Conservation (phyloP, 2,329 filamentous ascomycete species). For the Spiromastix sp. region DNA sequence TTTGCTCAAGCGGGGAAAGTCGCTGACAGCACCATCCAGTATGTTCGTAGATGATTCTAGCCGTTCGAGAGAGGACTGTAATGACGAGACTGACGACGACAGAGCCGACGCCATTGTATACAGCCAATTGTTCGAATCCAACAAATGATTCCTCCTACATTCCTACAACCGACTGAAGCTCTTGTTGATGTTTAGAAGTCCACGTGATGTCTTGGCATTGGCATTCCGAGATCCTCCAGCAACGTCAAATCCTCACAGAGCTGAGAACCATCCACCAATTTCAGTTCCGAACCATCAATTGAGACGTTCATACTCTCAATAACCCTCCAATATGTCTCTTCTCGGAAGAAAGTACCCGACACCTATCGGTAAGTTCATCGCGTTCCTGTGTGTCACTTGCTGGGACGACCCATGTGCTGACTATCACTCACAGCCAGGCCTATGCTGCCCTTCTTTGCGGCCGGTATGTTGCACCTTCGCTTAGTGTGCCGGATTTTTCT, state of each 20-base stretch:
- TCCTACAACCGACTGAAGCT: background rate
- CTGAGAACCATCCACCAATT: no score
- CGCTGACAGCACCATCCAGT: constrained; percentile 51
- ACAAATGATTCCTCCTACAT: no score
- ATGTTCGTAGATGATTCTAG: constrained; percentile 54
- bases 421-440: constrained; percentile 58
- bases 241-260: no score
- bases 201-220: background rate
- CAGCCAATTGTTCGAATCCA: no score
- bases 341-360: constrained; percentile 77
- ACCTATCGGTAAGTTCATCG: constrained; percentile 58
- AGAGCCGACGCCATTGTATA: constrained; percentile 37
- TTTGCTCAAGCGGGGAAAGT: constrained; percentile 52
- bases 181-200: background rate
- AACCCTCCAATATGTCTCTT: constrained; percentile 56
- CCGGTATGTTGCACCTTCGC: constrained; percentile 57
- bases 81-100: constrained; percentile 49
- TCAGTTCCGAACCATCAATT: constrained; percentile 4
- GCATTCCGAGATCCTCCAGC: background rate
- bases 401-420: constrained; percentile 24
- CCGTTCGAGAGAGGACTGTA: constrained; percentile 50
- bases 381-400: no score
- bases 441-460: constrained; percentile 86
- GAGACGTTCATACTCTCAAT: constrained; percentile 3
- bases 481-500: constrained; percentile 1